These are phyloP conservation scores for Austroboletus rostrupii DNA, from an alignment of 1,284 basidiomycete species.

Conservation along the genomic window DNA sequence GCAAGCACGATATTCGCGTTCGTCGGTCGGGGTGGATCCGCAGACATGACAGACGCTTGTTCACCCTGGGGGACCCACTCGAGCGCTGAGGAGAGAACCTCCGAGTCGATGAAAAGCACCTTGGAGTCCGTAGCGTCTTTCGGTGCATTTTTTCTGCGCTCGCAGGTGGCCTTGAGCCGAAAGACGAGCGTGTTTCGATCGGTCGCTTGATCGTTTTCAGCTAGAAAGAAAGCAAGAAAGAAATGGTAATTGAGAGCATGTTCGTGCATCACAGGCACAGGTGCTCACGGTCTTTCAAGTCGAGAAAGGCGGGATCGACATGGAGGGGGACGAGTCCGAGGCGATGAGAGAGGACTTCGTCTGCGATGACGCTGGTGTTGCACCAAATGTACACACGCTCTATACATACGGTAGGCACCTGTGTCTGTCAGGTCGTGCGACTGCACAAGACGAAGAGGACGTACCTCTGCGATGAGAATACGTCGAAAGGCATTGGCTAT, in stretches of 20 bases:
- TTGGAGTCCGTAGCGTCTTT: conserved; percentile 60
- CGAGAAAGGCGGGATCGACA: conserved; percentile 73
- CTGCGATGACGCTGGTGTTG: conserved; percentile 93
- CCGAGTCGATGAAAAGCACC: conserved; percentile 66
- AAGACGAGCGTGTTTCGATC: conserved; percentile 95
- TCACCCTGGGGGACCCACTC: conserved; percentile 86
- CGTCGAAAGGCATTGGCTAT: conserved; percentile 94
- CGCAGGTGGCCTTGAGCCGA: conserved; percentile 70
- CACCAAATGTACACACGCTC: conserved; percentile 94
- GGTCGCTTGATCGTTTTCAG: conserved; percentile 57
- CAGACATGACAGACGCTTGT: conserved; percentile 57
- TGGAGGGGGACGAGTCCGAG: conserved; percentile 89
- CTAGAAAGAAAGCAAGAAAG: conserved; percentile 18
- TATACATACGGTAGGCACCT: conserved; percentile 92
- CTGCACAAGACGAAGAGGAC: conserved; percentile 18
- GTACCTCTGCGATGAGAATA: conserved; percentile 90
- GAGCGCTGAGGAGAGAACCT: conserved; percentile 79
- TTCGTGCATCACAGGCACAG: too few species aligned
- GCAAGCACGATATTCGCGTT: conserved; percentile 87
- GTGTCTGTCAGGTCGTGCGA: conserved; percentile 4
- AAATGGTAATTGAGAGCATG: neutral
- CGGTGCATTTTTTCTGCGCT: conserved; percentile 50
- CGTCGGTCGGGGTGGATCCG: conserved; percentile 62
- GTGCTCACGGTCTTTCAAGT: conserved; percentile 41
- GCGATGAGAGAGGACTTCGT: conserved; percentile 91